Evolutionary conservation across 2,329 filamentous ascomycete genomes (phyloP), one percentile per base, ranked within the genome.

Genomic region (Fusarium annulatum): DNA sequence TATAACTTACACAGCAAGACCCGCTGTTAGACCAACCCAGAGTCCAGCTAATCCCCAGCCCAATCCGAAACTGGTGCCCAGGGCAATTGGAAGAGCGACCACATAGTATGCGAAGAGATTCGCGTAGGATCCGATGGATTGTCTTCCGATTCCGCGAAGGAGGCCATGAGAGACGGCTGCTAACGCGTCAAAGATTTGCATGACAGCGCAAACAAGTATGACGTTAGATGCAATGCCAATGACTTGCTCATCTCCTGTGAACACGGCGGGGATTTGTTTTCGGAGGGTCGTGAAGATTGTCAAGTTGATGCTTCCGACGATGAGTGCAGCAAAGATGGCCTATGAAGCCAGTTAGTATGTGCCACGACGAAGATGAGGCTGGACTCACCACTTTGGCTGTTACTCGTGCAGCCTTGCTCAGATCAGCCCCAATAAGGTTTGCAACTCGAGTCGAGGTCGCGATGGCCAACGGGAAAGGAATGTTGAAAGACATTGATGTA

Each of bases 401-500:
- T 4, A 89, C 92, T 78, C 91, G 92, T 3, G 95, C 95, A 1
- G 95, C 92, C 38, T 91, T 90, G 6, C 93, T 90, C 8, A 97
- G 85, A 1, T 91, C 91, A 0, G 95, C 95, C 10, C 95, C 95
- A 68, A 98, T 96, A 21, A 98, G 85, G 76, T 97, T 97, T 3
- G 95, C 95, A 15, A 97, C 89, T 1, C 95, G 91, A 0, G 95
- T 98, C 9, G 92, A 95, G 1, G 92, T 91, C 5, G 95, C 95
- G 58, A 98, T 95, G n/a, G 92, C 93, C 48, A 97, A 87, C 0
- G 95, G 93, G 83, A 97, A 98, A 0, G 95, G 94, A 43, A 98
- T 90, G 79, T 97, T 94, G 85, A 94, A 98, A 0, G 93, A 94
- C 12, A 96, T 89, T 3, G 91, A 90, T 0, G 92, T 91, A 30